These are phyloP conservation scores for Massospora cicadina DNA, from an alignment of 371 early-diverging fungal genomes.

Conservation along the genomic window DNA sequence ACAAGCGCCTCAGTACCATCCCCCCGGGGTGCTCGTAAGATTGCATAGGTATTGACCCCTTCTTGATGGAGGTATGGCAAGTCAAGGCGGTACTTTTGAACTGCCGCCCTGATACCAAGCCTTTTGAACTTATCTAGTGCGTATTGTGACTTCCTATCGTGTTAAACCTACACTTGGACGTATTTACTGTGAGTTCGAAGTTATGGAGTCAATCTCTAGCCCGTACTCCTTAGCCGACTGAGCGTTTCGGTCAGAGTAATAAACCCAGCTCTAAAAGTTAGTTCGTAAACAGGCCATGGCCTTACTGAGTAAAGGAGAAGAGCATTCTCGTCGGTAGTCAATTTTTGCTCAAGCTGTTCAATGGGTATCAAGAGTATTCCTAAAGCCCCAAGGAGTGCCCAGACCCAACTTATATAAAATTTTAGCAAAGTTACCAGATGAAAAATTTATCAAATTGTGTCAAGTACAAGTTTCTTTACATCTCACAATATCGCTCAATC, in stretches of 20 bases:
- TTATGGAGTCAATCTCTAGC: neutral
- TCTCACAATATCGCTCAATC: no score
- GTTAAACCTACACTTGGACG: neutral
- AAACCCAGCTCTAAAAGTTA: neutral
- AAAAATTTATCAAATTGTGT: neutral
- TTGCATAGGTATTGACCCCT: constrained; percentile 68
- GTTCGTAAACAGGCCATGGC: neutral
- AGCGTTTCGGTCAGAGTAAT: neutral
- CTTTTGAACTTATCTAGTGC: neutral
- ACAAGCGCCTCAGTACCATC: constrained; percentile 84
- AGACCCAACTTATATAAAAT: neutral
- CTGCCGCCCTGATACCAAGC: neutral
- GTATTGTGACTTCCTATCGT: neutral
- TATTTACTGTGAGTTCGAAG: neutral
- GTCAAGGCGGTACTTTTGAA: neutral
- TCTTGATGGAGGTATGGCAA: neutral
- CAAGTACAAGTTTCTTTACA: no score
- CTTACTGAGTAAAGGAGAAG: neutral
- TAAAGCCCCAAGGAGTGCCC: neutral
- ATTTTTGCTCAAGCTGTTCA: neutral
- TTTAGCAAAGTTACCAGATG: no score
- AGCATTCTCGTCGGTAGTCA: neutral
- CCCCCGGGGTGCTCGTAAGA: constrained; percentile 63
- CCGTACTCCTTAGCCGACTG: neutral
- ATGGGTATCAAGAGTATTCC: neutral